These are phyloP conservation scores for Tympanopsis confertula DNA, from an alignment of 2,329 filamentous ascomycete genomes.

Conservation along the genomic window DNA sequence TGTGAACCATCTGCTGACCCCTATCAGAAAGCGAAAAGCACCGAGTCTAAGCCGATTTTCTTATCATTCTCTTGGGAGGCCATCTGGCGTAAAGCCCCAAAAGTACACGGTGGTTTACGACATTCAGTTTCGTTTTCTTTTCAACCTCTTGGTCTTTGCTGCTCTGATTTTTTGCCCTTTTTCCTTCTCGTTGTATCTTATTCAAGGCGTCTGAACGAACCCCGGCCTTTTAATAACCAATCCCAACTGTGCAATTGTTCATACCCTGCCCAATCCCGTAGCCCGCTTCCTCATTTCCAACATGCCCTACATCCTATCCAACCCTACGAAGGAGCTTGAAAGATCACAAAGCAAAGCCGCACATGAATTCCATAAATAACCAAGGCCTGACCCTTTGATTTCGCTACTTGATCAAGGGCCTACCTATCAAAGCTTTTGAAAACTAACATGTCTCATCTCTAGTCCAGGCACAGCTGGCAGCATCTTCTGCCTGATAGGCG, in stretches of 20 bases:
- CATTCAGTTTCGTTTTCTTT: too few species aligned
- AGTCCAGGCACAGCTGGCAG: slow-evolving; percentile 20
- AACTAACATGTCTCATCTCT: slow-evolving; percentile 30
- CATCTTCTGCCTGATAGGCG: slow-evolving; percentile 24
- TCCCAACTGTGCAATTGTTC: too few species aligned
- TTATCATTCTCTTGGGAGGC: neutral
- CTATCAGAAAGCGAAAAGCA: slow-evolving; percentile 64
- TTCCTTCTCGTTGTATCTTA: slow-evolving; percentile 1
- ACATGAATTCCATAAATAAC: too few species aligned
- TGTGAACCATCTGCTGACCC: slow-evolving; percentile 5
- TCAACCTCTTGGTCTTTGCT: neutral
- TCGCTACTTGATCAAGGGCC: too few species aligned
- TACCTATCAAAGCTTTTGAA: slow-evolving; percentile 18
- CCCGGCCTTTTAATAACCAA: too few species aligned
- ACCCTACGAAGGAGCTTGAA: too few species aligned
- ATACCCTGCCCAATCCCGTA: too few species aligned
- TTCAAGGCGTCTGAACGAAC: neutral
- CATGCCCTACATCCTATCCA: too few species aligned
- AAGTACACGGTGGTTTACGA: neutral
- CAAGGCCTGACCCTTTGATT: too few species aligned
- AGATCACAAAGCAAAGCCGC: too few species aligned
- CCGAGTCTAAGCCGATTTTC: slow-evolving; percentile 38
- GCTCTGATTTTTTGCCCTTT: neutral
- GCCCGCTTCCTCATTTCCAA: too few species aligned
- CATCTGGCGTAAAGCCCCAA: neutral